A percentile compares a stretch with the other conserved stretches of the same genome.
Conservation (phyloP, 768 basidiomycete genomes). For the Hygrocybe punicea region DNA sequence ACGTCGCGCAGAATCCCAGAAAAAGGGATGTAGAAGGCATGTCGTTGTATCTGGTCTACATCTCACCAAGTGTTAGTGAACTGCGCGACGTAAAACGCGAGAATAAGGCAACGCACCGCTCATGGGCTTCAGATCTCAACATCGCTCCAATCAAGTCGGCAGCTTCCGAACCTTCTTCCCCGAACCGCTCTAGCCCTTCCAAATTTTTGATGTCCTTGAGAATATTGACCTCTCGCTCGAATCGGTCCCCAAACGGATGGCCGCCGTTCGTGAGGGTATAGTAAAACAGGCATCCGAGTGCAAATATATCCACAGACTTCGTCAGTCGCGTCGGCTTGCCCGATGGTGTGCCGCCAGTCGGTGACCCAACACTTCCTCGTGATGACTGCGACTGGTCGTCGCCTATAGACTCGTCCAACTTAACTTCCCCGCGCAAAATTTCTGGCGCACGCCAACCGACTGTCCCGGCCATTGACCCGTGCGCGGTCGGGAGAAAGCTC, state of each 20-base stretch:
- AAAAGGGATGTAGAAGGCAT: constrained; percentile 92
- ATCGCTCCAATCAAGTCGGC: constrained; percentile 74
- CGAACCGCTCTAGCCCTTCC: constrained; percentile 69
- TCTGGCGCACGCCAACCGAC: constrained; percentile 98
- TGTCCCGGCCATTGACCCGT: constrained; percentile 87
- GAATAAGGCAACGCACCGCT: constrained; percentile 51
- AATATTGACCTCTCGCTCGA: constrained; percentile 93
- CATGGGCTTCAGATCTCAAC: constrained; percentile 71
- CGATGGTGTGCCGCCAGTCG: constrained; percentile 37
- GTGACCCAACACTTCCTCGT: constrained; percentile 57
- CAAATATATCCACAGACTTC: constrained; percentile 95
- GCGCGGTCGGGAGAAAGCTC: constrained; percentile 88
- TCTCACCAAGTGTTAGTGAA: background rate
- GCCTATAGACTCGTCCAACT: constrained; percentile 69
- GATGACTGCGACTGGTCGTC: constrained; percentile 68
- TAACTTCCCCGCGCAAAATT: constrained; percentile 90
- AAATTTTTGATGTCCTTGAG: constrained; percentile 74
- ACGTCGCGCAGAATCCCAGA: constrained; percentile 87
- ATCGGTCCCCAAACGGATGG: constrained; percentile 93
- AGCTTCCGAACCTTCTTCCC: constrained; percentile 93
- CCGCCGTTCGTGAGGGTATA: constrained; percentile 85
- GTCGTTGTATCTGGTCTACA: constrained; percentile 80
- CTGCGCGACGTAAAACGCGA: background rate
- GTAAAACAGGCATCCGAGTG: constrained; percentile 92
- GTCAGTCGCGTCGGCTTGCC: constrained; percentile 70